Evolutionary conservation across 441 rosid species (phyloP).

Genomic region (Jatropha podagrica): DNA sequence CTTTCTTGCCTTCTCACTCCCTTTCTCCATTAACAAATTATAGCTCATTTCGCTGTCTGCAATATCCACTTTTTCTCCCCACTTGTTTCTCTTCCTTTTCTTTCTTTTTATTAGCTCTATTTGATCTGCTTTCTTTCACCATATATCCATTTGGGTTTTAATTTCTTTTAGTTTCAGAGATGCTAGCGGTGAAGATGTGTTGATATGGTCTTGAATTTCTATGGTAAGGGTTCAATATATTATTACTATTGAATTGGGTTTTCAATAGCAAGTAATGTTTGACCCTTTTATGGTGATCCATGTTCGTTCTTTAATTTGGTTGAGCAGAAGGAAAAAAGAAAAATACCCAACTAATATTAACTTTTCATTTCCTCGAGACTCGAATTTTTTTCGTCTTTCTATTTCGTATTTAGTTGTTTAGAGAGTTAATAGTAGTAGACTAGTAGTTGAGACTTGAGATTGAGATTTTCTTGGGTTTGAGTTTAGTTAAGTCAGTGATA

Average conservation of each 20-base stretch:
- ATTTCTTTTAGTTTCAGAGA: constrained; percentile 1
- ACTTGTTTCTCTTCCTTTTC: neutral
- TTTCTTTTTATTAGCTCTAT: neutral
- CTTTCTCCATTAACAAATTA: neutral
- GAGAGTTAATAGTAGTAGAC: neutral
- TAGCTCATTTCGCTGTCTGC: constrained; percentile 22
- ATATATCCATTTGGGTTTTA: neutral
- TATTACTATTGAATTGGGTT: constrained; percentile 16
- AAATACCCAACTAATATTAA: neutral
- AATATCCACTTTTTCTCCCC: constrained; percentile 13
- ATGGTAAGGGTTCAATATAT: constrained; percentile 31
- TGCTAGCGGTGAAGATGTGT: constrained; percentile 26
- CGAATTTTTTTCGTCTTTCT: neutral
- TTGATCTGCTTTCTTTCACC: neutral
- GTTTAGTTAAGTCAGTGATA: constrained; percentile 7
- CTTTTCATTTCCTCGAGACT: neutral
- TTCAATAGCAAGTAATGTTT: constrained; percentile 18
- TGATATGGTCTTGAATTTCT: neutral
- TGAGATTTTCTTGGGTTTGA: neutral
- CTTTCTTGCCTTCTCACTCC: constrained; percentile 6
- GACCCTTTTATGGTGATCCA: constrained; percentile 36
- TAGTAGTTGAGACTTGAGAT: neutral
- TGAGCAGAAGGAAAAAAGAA: constrained; percentile 33
- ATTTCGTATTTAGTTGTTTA: neutral
- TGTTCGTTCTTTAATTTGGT: constrained; percentile 41